These are phyloP conservation scores for Candida sp. DNA, from an alignment of 1,139 yeast genomes.

Conservation along the genomic window DNA sequence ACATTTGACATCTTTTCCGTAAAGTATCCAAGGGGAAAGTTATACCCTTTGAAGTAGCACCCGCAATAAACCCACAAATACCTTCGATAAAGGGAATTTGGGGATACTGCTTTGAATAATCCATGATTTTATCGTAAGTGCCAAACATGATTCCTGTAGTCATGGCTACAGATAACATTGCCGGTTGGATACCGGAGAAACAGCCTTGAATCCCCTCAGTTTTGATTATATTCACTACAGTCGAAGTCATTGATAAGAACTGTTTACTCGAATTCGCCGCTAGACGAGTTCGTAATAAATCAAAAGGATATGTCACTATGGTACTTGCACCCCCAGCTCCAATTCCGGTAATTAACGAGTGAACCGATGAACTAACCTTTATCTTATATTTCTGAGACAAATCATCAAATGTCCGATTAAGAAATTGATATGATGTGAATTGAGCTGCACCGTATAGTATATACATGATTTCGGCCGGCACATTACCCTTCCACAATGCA, in stretches of 20 bases:
- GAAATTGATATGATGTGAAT: constrained; percentile 65
- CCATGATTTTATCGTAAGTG: constrained; percentile 52
- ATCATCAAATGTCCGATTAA: constrained; percentile 40
- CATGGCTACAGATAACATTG: constrained; percentile 60
- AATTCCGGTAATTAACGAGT: constrained; percentile 66
- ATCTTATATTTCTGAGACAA: constrained; percentile 21
- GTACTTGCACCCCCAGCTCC: constrained; percentile 78
- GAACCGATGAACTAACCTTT: constrained; percentile 34
- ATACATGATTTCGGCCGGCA: constrained; percentile 88
- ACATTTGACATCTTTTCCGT: constrained; percentile 75
- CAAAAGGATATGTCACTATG: constrained; percentile 78
- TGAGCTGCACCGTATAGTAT: constrained; percentile 83
- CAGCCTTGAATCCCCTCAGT: constrained; percentile 56
- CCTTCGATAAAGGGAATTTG: constrained; percentile 53
- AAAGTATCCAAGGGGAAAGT: constrained; percentile 87
- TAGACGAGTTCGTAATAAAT: constrained; percentile 76
- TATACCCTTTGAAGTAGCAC: constrained; percentile 64
- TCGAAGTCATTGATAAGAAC: constrained; percentile 44
- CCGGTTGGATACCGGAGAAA: constrained; percentile 62
- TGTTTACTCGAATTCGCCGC: constrained; percentile 52
- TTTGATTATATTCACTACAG: constrained; percentile 38
- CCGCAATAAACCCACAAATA: constrained; percentile 74
- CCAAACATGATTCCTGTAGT: constrained; percentile 70
- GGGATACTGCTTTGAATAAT: constrained; percentile 19
- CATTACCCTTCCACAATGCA: constrained; percentile 91